Conservation (phyloP, 2,329 filamentous ascomycete species). For the Dothideomycetidae sp. region DNA sequence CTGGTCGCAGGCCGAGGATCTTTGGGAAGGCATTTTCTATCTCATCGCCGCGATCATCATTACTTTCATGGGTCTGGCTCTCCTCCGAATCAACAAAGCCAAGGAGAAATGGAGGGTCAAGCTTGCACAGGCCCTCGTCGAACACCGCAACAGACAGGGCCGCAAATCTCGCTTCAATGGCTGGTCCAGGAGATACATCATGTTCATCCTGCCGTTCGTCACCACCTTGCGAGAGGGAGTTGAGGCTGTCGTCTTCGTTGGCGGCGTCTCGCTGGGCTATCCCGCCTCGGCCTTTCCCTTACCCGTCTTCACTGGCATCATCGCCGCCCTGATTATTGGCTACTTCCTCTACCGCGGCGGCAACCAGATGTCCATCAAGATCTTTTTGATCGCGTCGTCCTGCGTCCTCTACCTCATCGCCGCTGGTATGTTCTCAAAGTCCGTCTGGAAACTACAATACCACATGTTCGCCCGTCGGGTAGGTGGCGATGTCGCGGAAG, state of each 20-base stretch:
- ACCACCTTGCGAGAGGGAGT: slow-evolving; percentile 78
- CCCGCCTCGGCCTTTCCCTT: slow-evolving; percentile 66
- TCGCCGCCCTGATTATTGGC: slow-evolving; percentile 52
- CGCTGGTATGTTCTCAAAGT: slow-evolving; percentile 65
- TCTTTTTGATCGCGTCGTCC: slow-evolving; percentile 70
- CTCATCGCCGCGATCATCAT: slow-evolving; percentile 68
- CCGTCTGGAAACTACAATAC: slow-evolving; percentile 60
- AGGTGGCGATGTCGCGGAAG: slow-evolving; percentile 48
- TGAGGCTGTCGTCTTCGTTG: slow-evolving; percentile 75
- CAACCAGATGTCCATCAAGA: slow-evolving; percentile 51
- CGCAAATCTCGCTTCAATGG: slow-evolving; percentile 40
- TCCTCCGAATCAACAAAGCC: slow-evolving; percentile 69
- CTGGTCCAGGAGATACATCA: slow-evolving; percentile 63
- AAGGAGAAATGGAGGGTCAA: slow-evolving; percentile 81
- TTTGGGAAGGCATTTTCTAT: slow-evolving; percentile 70
- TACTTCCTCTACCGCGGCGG: slow-evolving; percentile 60
- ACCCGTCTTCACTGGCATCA: slow-evolving; percentile 57
- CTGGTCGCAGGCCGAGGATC: slow-evolving; percentile 55
- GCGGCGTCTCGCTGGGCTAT: slow-evolving; percentile 63
- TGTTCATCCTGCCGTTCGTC: slow-evolving; percentile 77
- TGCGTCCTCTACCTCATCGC: slow-evolving; percentile 75
- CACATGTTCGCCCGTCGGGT: slow-evolving; percentile 52
- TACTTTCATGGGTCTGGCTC: slow-evolving; percentile 62
- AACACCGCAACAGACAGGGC: slow-evolving; percentile 30
- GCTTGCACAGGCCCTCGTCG: slow-evolving; percentile 55